Base-by-base conservation (phyloP, 1,139 yeast genomes). In the Lodderomyces metapsilosis region DNA sequence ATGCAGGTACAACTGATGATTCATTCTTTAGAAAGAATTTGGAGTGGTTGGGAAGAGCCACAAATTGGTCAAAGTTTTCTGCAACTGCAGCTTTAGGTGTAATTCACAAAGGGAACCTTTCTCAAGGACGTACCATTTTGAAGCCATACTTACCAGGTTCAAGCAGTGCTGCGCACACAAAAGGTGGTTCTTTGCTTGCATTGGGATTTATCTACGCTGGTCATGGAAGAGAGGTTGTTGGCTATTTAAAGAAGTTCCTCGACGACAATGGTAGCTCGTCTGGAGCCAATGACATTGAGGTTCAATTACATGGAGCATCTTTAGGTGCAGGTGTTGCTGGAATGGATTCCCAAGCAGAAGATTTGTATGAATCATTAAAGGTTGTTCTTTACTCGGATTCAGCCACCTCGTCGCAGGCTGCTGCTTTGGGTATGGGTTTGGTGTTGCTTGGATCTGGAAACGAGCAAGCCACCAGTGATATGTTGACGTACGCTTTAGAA, bases 71-170 rank as follows among this genome's bases (percentile, higher is more conserved):
- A 7, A 92, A 92, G 60, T 92, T 92, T 60, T 82, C 96, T 0
- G 98, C 98, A 5, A 92, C 98, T 23, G 98, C 98, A 15, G 97
- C 98, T 11, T 73, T 94, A 46, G 99, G 99, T 60, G 98, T 92
- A 25, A 91, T 92, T 53, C 98, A 92, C 59, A 88, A 86, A 58
- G 98, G 98, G 41, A 91, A 92, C 61, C 75, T 92, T 49, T 79
- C 95, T 1, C 96, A 88, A 60, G 98, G 98, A 44, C 82, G 83
- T 61, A 80, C 84, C 50, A 82, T 92, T 40, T 76, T 92, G 60
- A 84, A 85, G 51, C 98, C 98, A 25, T 94, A 92, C 59, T 75
- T 92, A 47, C 98, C 98, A 34, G 95, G 94, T 3, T 77, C 83
- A 35, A 77, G 83, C 33, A 81, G 83, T 22, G 84, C 95, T 25